Evolutionary conservation across 768 basidiomycete species (phyloP), one percentile per base, ranked within the genome.

Genomic region (Boletus vermiculosoides): DNA sequence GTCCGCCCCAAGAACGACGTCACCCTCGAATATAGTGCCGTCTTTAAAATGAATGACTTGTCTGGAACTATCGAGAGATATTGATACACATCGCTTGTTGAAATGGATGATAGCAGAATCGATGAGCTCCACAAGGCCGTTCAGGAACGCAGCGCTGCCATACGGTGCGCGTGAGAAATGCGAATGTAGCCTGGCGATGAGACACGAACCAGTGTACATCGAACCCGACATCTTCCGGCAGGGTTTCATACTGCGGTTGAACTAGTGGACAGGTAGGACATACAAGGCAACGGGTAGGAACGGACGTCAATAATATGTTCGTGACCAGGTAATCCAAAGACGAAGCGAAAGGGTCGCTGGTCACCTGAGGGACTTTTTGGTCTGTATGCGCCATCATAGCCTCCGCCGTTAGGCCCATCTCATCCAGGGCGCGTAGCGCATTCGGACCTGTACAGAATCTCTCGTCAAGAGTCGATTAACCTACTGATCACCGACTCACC

Each of bases 71-170:
- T 63, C 51, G 13, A 54, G 55, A 22, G 69, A 63, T n/a, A 81
- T 63, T 11, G 71, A 72, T 12, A 63, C 69, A 61, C 80, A 81
- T 12, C 80, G 79, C 60, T 81, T 83, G 63, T 79, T 74, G 69
- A 84, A 81, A 59, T 81, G 80, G 5, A 76, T 70, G 33, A 67
- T 64, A 10, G 68, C 61, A 0, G 78, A 73, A 57, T 83, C 75
- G 25, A 83, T 50, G 20, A 77, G 69, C 8, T 72, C 72, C 6
- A 77, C 67, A 28, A 85, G 64, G 1, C 80, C 79, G 20, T 81
- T 77, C 6, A 85, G 69, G 57, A 83, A 82, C 8, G 71, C 73
- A 5, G 82, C 80, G 45, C 82, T 83, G 52, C 23, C n/a, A 25
- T 40, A 20, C 15, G 18, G n/a, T 48, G 42, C 4, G 25, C 22